Base-by-base conservation (phyloP, 1,139 yeast species). In the Pichia sp. region DNA sequence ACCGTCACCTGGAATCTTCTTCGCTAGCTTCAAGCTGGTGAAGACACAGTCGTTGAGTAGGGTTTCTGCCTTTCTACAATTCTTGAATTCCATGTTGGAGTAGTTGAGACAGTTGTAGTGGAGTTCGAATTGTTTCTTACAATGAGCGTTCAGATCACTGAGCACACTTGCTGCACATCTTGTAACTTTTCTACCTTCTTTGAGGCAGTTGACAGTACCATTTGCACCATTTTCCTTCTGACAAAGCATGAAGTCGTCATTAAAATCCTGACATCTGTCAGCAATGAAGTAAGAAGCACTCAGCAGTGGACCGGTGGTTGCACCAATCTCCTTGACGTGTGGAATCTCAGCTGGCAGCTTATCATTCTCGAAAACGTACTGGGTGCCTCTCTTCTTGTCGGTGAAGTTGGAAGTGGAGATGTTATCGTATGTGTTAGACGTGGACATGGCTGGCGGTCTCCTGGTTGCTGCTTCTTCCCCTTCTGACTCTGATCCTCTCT, bases 121-220 rank as follows among this genome's bases (percentile, higher is more conserved):
- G 53, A 79, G 66, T 58, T 81, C 77, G 69, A 85, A 85, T 57
- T 79, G 79, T 47, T 78, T 83, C 41, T 80, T 73, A 60, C 95
- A 85, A 60, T 80, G 67, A 53, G 77, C 76, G 62, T 84, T 84
- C 57, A 85, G 66, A 54, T 85, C 94, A 35, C 70, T 67, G 49
- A 85, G 67, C 23, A 85, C 94, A 13, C 82, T 72, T 35, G 83
- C 69, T 29, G 95, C 94, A 61, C 95, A 85, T 55, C 94, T 68
- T 17, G 95, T 85, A 44, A 85, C 95, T 48, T 93, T 67, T 58
- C 94, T 72, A 32, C 95, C 95, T 60, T 85, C 95, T 55, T 80
- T 80, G 54, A 85, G 67, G 56, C 95, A 85, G 53, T 84, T 88
- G 33, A 77, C 56, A 33, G 80, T 72, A 5, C 93, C 93, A 32